phyloP scores from a whole-genome alignment of 2,329 filamentous ascomycete species.

The Sclerotinia spermophila region DNA sequence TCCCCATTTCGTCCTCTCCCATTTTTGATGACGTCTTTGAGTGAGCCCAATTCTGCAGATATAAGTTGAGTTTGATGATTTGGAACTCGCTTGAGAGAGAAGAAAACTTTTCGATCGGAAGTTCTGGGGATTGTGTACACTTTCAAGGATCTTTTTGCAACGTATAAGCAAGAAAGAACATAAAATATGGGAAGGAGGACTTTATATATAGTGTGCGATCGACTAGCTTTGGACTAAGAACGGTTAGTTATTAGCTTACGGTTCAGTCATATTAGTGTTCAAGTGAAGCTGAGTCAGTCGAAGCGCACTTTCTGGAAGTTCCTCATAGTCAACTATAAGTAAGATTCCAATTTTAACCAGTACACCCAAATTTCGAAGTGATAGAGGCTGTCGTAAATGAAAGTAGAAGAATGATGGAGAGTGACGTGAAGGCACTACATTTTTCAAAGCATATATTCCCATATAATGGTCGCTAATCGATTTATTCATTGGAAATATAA shows the following conservation, averaged over 20 bases:
- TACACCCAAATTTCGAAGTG: accelerated
- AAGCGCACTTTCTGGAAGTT: not conserved
- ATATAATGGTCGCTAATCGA: not conserved
- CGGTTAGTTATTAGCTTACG: not conserved
- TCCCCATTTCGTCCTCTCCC: not conserved
- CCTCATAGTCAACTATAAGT: not conserved
- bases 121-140: not conserved
- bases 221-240: not conserved
- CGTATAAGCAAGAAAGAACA: not conserved
- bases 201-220: not conserved
- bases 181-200: not conserved
- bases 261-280: not conserved
- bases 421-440: not conserved
- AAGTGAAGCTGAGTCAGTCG: not conserved
- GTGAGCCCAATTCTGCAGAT: not conserved
- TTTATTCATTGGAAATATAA: no score
- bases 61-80: not conserved
- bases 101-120: not conserved
- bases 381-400: not conserved
- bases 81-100: not conserved
- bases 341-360: not conserved
- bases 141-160: not conserved
- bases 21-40: not conserved
- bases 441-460: no score
- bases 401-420: not conserved